Conservation (phyloP, 2,329 filamentous ascomycete species). For the Nemania sp. region DNA sequence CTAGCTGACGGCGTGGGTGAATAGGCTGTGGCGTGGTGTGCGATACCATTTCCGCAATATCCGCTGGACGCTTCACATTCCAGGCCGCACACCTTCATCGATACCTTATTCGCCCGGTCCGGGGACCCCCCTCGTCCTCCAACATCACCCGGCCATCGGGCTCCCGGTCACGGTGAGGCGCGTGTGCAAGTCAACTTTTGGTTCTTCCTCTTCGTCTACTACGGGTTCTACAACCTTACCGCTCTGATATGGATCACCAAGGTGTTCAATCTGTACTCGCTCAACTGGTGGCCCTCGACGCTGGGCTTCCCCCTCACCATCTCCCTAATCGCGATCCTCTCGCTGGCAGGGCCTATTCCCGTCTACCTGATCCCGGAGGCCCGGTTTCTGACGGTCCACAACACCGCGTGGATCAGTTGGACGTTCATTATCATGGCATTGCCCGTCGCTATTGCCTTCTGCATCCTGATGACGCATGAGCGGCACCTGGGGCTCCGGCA, state of each 20-base stretch:
- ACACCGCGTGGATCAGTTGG: conserved; percentile 77
- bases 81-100: conserved; percentile 36
- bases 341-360: conserved; percentile 69
- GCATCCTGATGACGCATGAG: conserved; percentile 72
- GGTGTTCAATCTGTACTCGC: conserved; percentile 76
- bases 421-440: conserved; percentile 78
- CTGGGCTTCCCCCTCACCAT: conserved; percentile 75
- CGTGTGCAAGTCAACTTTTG: conserved; percentile 76
- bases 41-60: conserved; percentile 74
- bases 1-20: conserved; percentile 23
- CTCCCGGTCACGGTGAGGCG: conserved; percentile 72
- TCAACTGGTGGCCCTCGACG: conserved; percentile 77
- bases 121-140: conserved; percentile 28
- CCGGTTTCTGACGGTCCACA: conserved; percentile 68
- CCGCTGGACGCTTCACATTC: conserved; percentile 60
- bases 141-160: conserved; percentile 54
- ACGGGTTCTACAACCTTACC: conserved; percentile 75
- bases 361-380: conserved; percentile 67
- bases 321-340: conserved; percentile 70
- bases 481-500: conserved; percentile 71
- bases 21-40: conserved; percentile 73
- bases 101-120: conserved; percentile 13
- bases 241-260: conserved; percentile 79
- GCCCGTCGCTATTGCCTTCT: conserved; percentile 74
- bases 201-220: conserved; percentile 78